phyloP scores from a whole-genome alignment of 805 yeast genomes.

The Candida corydali region DNA sequence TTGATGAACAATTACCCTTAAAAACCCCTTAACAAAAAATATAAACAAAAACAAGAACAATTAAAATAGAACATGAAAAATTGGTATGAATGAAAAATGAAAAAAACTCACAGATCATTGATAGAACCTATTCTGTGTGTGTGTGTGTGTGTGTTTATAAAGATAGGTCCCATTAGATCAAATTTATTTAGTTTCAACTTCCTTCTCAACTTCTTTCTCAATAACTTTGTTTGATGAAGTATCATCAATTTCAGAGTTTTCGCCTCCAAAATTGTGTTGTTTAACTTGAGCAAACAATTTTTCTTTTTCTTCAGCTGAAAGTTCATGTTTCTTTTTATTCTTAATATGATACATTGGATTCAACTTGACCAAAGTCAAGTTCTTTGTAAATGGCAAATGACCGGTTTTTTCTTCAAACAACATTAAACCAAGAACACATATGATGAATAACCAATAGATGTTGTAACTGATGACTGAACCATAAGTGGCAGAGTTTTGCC shows the following conservation, averaged over 20 bases:
- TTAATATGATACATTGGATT: conserved; percentile 34
- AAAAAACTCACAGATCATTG: neutral
- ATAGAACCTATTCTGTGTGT: neutral
- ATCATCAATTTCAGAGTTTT: conserved; percentile 6
- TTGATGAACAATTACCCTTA: conserved; percentile 2
- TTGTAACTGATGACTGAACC: conserved; percentile 86
- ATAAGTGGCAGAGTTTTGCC: conserved; percentile 93
- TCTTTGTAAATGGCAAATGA: conserved; percentile 63
- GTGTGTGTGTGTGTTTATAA: conserved; percentile 3
- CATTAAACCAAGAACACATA: conserved; percentile 53
- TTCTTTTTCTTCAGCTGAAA: conserved; percentile 49
- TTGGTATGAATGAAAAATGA: neutral
- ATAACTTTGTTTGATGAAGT: conserved; percentile 5
- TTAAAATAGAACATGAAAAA: conserved; percentile 1
- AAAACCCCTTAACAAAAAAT: conserved; percentile 6
- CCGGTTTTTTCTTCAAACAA: conserved; percentile 76
- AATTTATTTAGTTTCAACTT: neutral
- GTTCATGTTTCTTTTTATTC: conserved; percentile 38
- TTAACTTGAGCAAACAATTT: conserved; percentile 41
- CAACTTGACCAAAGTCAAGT: conserved; percentile 22
- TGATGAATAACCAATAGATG: conserved; percentile 74
- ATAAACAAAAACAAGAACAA: neutral
- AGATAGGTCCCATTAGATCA: neutral
- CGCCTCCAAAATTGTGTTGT: conserved; percentile 10
- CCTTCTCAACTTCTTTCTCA: conserved; percentile 1